Evolutionary conservation across 768 basidiomycete species (phyloP), one percentile per base, ranked within the genome.

Genomic region (Pluteus cervinus): DNA sequence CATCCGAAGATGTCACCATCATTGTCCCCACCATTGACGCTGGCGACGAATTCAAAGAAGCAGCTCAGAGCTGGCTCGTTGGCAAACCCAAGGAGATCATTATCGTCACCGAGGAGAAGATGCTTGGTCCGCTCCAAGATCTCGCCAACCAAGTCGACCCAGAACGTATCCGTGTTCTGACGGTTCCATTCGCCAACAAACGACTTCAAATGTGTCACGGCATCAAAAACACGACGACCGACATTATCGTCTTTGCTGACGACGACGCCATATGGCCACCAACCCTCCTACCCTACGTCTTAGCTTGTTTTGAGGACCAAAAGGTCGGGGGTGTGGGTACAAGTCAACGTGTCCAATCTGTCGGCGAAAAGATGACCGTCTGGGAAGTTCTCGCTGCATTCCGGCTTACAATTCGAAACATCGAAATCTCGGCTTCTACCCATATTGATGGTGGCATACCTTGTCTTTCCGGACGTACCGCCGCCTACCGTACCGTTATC

Each of bases 251-350:
- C 18, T 94, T 94, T 50, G 89, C 89, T 6, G 91, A 93, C 54
- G 91, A 96, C 52, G 90, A 96, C 57, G 90, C 91, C 28, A 91
- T 96, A 52, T 96, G 91, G 91, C 90, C 90, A 1, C 79, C 88
- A 1, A 91, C 86, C 3, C 75, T 96, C 42, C 65, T 94, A n/a
- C 86, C 87, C 0, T 86, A 82, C 58, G 77, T 86, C 40, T 76
- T 94, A 29, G 89, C 90, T 8, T 91, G 88, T 55, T 93, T 94
- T 52, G 91, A 93, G 62, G 92, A 94, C 62, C 89, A 93, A 63
- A 81, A 86, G 56, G 73, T 94, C 26, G 90, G 92, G 28, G 91
- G 89, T 23, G 91, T 93, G 4, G 90, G 92, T 22, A 94, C 91
- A 4, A 81, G 79, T 29, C 91, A 93, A 62, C 78, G 88, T 29